Base-by-base conservation (phyloP, 257 asterid genomes). In the Ocimum tenuiflorum region DNA sequence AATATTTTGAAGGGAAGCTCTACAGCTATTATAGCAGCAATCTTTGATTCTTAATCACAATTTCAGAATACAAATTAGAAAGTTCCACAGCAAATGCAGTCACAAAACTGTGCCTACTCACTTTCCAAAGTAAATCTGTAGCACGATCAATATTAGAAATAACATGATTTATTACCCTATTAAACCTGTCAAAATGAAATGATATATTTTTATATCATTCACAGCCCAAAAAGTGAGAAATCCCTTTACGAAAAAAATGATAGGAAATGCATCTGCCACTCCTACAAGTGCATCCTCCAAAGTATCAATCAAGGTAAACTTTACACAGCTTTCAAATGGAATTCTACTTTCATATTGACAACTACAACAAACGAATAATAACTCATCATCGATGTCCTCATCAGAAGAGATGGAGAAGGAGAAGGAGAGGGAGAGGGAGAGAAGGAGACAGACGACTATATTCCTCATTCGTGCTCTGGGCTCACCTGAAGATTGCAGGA, bases 291-390 rank as follows among this genome's bases (percentile, higher is more conserved):
- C 10, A 5, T 7, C 62, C 23, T 39, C 65, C 48, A 43, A 14
- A 70, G 51, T 11, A 31, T 45, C 47, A 62, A 29, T 53, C 42
- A 50, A 59, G 14, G 31, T 15, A 58, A 48, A 42, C 48, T 41
- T 20, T 65, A 73, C 75, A 71, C 12, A 67, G 2, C 55, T 53
- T 39, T 42, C 20, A 55, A 27, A 43, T 67, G 39, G 31, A 41
- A 67, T 15, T 54, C 63, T 67, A 67, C 24, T 67, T n/a, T 22
- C 70, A 76, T 65, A 74, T 77, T n/a, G 65, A 80, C 76, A 77
- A 47, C 78, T 77, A 77, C 33, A 43, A 43, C 36, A 67, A 47
- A 57, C 56, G 50, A 65, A 60, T 39, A 59, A 60, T 45, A 72
- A 63, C 23, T 56, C 31, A 63, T 36, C 71, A 65, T 50, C 48